Evolutionary conservation across 2,329 filamentous ascomycete species (phyloP).

Genomic region (Hirsutella minnesotensis): DNA sequence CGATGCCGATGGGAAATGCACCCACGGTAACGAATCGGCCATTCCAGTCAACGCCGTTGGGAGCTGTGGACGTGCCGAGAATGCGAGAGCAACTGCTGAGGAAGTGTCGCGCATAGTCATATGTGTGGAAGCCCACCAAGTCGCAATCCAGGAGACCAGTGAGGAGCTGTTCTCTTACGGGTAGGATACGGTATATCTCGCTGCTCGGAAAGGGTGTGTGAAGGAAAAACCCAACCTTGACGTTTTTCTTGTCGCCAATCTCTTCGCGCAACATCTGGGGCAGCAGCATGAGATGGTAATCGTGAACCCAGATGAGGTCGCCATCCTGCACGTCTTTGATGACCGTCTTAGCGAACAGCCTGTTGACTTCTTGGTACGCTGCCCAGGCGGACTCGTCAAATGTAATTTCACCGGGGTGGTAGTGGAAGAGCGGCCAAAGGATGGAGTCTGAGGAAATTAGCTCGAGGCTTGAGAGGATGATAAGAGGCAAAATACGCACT

Average conservation of each 20-base stretch:
- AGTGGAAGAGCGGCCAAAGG: constrained; percentile 97
- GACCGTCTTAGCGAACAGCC: constrained; percentile 80
- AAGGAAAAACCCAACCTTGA: constrained; percentile 97
- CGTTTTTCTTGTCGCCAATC: constrained; percentile 73
- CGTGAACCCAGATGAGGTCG: constrained; percentile 95
- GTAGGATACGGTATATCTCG: constrained; percentile 92
- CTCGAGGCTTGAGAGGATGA: background rate
- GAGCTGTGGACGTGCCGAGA: constrained; percentile 67
- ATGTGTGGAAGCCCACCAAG: constrained; percentile 94
- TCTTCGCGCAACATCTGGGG: constrained; percentile 91
- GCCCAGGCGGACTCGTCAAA: constrained; percentile 94
- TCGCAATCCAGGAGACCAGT: constrained; percentile 86
- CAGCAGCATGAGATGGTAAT: constrained; percentile 96
- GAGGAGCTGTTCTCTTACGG: constrained; percentile 80
- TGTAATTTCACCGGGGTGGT: constrained; percentile 95
- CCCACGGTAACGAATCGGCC: constrained; percentile 83
- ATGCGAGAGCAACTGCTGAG: constrained; percentile 93
- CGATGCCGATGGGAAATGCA: constrained; percentile 95
- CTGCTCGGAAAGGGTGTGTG: constrained; percentile 96
- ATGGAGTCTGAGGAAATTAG: constrained; percentile 59
- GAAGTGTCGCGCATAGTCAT: constrained; percentile 96
- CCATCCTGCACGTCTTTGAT: constrained; percentile 82
- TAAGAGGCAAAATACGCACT: constrained; percentile 62
- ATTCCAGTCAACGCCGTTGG: constrained; percentile 85
- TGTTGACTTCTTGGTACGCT: constrained; percentile 87